Conservation (phyloP, 768 basidiomycete genomes). For the Podaxis carcinomalis region DNA sequence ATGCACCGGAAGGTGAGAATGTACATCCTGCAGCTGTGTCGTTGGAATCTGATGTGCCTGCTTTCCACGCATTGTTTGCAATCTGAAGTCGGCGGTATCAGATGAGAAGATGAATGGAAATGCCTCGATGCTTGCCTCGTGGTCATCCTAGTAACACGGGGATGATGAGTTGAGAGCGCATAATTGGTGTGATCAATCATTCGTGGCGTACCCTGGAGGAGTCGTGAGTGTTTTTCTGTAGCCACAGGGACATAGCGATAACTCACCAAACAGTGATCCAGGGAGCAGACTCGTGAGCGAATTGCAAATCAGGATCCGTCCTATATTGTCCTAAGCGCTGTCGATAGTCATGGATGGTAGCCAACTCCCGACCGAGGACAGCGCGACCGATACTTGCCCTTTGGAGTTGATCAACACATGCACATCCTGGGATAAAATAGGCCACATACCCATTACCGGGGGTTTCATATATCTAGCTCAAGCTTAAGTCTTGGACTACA, state of each 20-base stretch:
- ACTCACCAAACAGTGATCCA: constrained; percentile 53
- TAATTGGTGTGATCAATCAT: background rate
- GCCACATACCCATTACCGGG: constrained; percentile 27
- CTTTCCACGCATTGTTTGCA: constrained; percentile 55
- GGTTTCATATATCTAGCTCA: constrained; percentile 43
- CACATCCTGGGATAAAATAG: background rate
- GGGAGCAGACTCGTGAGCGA: constrained; percentile 44
- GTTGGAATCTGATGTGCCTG: constrained; percentile 51
- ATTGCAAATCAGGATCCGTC: constrained; percentile 43
- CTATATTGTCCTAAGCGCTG: constrained; percentile 49
- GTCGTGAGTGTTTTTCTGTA: background rate
- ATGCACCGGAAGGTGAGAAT: constrained; percentile 49
- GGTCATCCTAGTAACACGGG: constrained; percentile 39
- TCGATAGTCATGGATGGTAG: constrained; percentile 54
- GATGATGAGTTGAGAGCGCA: no score
- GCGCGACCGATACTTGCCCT: background rate
- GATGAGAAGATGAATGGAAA: background rate
- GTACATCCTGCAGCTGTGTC: constrained; percentile 45
- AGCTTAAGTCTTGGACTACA: background rate
- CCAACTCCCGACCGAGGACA: constrained; percentile 49
- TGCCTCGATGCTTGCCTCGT: constrained; percentile 30
- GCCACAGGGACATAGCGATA: background rate
- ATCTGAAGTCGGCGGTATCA: constrained; percentile 25
- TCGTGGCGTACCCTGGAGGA: background rate
- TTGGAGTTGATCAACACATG: background rate